A percentile compares a stretch with the other conserved stretches of the same genome.
phyloP scores from a whole-genome alignment of 345 rosid species.

The Euphorbia lathyris region DNA sequence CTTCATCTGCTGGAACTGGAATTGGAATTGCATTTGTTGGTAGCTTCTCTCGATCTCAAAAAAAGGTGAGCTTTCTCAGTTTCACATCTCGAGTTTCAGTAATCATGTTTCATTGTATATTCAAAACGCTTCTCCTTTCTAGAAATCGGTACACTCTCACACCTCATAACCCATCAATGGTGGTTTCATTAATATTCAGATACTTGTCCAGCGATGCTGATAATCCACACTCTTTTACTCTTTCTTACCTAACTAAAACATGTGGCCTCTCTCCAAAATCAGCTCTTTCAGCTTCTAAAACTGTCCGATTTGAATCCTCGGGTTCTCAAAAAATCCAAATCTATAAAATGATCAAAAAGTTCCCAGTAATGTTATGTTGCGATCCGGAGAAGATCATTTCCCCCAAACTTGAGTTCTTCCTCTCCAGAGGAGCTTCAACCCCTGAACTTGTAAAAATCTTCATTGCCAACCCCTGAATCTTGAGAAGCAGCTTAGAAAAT shows the following conservation, averaged over 20 bases:
- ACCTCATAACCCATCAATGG: too few relatives aligned
- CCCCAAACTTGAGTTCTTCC: conserved; percentile 32
- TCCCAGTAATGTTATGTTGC: conserved; percentile 1
- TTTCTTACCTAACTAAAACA: conserved; percentile 34
- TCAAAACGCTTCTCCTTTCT: too few relatives aligned
- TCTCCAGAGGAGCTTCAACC: conserved; percentile 17
- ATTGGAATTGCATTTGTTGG: too few relatives aligned
- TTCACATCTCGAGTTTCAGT: too few relatives aligned
- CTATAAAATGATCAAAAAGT: conserved; percentile 3
- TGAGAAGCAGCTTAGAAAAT: conserved; percentile 11
- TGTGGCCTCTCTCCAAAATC: conserved; percentile 33
- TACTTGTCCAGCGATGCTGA: conserved; percentile 5
- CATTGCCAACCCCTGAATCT: not conserved
- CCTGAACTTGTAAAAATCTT: conserved; percentile 10
- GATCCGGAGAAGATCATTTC: conserved; percentile 26
- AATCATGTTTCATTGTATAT: too few relatives aligned
- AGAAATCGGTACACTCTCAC: too few relatives aligned
- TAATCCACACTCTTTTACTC: conserved; percentile 18
- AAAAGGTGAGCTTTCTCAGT: too few relatives aligned
- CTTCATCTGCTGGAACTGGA: too few relatives aligned
- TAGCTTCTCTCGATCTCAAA: too few relatives aligned
- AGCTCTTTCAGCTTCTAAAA: conserved; percentile 28
- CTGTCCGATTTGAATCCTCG: conserved; percentile 11
- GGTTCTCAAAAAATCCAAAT: conserved; percentile 33
- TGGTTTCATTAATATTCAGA: not conserved